A percentile compares a stretch with the other conserved stretches of the same genome.
Conservation (phyloP, 1,284 basidiomycete species). For the Ceratobasidium sp. region DNA sequence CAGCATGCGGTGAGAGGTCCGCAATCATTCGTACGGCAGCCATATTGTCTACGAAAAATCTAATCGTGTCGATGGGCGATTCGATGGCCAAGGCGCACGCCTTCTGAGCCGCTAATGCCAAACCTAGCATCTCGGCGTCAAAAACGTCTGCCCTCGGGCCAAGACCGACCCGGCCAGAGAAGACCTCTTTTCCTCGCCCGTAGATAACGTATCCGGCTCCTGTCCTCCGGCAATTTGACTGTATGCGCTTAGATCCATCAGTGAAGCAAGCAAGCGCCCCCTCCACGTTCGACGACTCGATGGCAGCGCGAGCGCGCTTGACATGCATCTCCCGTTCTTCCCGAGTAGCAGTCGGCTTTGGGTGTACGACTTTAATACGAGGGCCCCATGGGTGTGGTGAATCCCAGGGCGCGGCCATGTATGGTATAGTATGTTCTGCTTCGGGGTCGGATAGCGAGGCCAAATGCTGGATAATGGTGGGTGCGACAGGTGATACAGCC, state of each 20-base stretch:
- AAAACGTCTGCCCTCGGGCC: background rate
- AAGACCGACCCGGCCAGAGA: background rate
- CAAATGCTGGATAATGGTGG: background rate
- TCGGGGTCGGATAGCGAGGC: background rate
- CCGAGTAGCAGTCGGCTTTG: background rate
- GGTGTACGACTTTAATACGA: background rate
- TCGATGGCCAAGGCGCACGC: background rate
- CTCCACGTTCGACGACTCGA: background rate
- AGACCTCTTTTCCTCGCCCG: background rate
- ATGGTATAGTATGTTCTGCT: background rate
- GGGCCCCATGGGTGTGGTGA: conserved; percentile 6
- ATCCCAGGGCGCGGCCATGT: background rate
- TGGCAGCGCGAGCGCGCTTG: background rate
- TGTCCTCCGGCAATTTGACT: background rate
- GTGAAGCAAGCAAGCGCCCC: conserved; percentile 4
- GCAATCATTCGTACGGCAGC: background rate
- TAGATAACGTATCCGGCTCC: background rate
- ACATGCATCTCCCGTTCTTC: background rate
- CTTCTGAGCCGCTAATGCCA: background rate
- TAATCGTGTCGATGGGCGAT: background rate
- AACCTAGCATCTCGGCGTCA: conserved; percentile 1
- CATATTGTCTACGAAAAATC: conserved; percentile 1
- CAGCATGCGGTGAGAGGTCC: background rate
- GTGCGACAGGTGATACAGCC: background rate
- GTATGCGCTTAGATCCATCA: background rate